Evolutionary conservation across 2,329 filamentous ascomycete species (phyloP), one percentile per base, ranked within the genome.

Genomic region (Teratosphaeria gauchensis): DNA sequence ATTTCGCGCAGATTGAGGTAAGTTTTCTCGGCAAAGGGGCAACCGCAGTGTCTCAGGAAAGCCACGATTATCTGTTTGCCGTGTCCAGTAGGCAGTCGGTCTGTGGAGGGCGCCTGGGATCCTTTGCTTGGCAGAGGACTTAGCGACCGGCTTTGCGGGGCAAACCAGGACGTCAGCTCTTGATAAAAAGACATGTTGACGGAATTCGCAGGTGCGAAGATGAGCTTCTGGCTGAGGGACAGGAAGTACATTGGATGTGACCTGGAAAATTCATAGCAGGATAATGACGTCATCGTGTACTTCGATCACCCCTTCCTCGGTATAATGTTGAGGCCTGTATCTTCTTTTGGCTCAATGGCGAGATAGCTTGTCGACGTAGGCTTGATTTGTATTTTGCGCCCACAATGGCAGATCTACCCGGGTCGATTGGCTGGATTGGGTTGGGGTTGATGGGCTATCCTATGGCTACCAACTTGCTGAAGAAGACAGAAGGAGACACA

Each of bases 41-140:
- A 89, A 35, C 87, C 87, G 69, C 86, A 90, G 70, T 90, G 86
- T 35, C 87, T 78, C 5, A 90, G 77, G 66, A 90, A 90, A 16
- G 83, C 79, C 21, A 90, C 73, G 1, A 90, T 69, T 0, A 80
- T 82, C 0, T 84, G 83, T 65, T 14, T 16, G 6, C 35, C 35
- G 11, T 81, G 83, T 28, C 71, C 71, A 51, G 76, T 72, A 0
- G 81, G 79, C n/a, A 87, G 71, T 7, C 69, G 68, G 5, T 89
- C 73, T 60, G 78, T 76, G 30, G 76, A 63, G 31, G 81, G 78
- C 5, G 75, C 76, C 0, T 85, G 86, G 1, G 85, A 85, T 61
- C 77, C 75, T 35, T 77, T 70, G 61, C 83, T 84, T 32, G 84
- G 73, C 4, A 3, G 6, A 9, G 59, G 58, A n/a, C 55, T 56